These are phyloP conservation scores for Miamiensis avidus DNA, from an alignment of 169 alveolate genomes.

Conservation along the genomic window DNA sequence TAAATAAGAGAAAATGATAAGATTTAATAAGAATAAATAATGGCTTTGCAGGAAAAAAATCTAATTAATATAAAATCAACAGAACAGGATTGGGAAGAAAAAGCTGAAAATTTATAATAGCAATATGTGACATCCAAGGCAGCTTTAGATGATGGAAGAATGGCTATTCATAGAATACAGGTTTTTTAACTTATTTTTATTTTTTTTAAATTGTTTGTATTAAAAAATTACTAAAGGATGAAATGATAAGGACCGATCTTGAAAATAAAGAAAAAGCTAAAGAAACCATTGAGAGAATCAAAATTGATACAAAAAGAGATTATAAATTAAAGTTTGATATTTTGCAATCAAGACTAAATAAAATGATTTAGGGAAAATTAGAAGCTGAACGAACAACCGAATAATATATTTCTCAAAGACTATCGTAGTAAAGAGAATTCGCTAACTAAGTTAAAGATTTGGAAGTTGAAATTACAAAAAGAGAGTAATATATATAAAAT, in stretches of 20 bases:
- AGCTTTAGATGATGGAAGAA: neutral
- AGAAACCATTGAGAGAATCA: conserved; percentile 16
- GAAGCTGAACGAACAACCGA: conserved; percentile 1
- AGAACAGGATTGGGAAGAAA: conserved; percentile 5
- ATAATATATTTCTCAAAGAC: neutral
- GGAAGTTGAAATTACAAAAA: neutral
- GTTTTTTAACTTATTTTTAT: no score
- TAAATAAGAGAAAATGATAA: conserved; percentile 21
- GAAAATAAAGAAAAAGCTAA: conserved; percentile 18
- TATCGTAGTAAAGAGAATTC: neutral
- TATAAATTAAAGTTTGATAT: conserved; percentile 1
- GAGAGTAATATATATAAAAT: neutral
- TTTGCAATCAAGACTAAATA: conserved; percentile 5
- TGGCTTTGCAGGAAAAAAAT: neutral
- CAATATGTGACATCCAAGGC: neutral
- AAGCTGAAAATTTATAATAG: neutral
- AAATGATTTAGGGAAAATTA: neutral
- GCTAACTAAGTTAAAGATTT: conserved; percentile 7
- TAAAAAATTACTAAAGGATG: neutral
- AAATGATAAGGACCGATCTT: neutral
- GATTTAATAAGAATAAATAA: neutral
- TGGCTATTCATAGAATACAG: conserved; percentile 10
- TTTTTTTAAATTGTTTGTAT: neutral
- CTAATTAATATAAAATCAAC: neutral
- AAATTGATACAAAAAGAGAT: neutral